A percentile compares a stretch with the other conserved stretches of the same genome.
phyloP scores from a whole-genome alignment of 148 eudicot genomes.

The Nyssa sinensis region DNA sequence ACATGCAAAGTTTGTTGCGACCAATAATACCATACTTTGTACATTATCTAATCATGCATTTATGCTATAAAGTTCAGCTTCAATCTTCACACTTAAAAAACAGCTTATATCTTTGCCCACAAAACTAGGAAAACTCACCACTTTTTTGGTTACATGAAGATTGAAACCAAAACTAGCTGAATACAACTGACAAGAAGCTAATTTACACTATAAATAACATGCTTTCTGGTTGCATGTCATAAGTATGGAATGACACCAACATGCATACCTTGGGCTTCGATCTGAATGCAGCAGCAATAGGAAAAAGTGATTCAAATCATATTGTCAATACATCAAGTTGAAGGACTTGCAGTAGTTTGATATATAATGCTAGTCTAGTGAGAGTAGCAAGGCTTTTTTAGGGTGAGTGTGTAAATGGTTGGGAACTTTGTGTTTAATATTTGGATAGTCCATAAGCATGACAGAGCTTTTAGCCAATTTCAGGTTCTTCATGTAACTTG shows the following conservation, averaged over 20 bases:
- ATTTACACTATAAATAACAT: too few relatives aligned
- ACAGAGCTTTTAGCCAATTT: background rate
- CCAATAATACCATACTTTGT: too few relatives aligned
- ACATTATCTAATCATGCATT: background rate
- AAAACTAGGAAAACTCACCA: too few relatives aligned
- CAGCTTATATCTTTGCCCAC: too few relatives aligned
- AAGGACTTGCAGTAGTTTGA: background rate
- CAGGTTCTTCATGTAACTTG: background rate
- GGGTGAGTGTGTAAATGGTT: background rate
- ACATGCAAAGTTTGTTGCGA: background rate
- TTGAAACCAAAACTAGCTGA: too few relatives aligned
- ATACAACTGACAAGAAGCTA: too few relatives aligned
- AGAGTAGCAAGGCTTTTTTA: background rate
- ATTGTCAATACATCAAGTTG: background rate
- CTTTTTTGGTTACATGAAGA: too few relatives aligned
- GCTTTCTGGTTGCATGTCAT: background rate
- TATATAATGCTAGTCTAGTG: background rate
- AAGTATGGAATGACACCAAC: background rate
- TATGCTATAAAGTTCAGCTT: background rate
- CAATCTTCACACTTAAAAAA: too few relatives aligned
- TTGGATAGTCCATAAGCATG: background rate
- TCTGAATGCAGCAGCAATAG: background rate
- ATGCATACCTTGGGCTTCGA: background rate
- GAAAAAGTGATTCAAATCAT: background rate
- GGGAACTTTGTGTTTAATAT: background rate